Percentiles rank a stretch among this genome's conserved stretches.
These are phyloP conservation scores for Pisolithus tinctorius DNA, from an alignment of 768 basidiomycete species.

Conservation along the genomic window DNA sequence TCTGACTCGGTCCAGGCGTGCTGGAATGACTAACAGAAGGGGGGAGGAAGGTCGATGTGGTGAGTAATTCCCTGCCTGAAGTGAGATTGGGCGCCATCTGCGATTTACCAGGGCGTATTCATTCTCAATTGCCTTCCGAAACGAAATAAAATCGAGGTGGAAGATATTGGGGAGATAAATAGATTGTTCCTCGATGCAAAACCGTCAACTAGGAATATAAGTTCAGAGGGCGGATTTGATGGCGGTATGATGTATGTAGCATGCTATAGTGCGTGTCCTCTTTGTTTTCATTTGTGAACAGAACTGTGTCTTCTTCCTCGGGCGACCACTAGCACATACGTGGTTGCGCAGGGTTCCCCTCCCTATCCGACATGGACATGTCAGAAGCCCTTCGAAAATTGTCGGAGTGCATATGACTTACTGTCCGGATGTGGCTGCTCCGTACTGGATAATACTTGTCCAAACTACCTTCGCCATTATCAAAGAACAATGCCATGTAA, in stretches of 20 bases:
- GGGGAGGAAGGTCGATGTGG: constrained; percentile 77
- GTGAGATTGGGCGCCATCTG: constrained; percentile 6
- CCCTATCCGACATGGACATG: too few species aligned
- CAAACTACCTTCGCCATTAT: too few species aligned
- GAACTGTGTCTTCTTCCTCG: too few species aligned
- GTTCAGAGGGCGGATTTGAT: constrained; percentile 31
- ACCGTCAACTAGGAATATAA: constrained; percentile 53
- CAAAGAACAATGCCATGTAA: too few species aligned
- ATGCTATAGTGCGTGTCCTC: constrained; percentile 3
- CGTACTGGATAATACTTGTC: too few species aligned
- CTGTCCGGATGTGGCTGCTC: too few species aligned
- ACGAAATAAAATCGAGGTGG: constrained; percentile 71
- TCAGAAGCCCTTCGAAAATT: too few species aligned
- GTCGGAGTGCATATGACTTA: too few species aligned
- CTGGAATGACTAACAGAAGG: constrained; percentile 75
- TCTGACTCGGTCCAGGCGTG: constrained; percentile 68
- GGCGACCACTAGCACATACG: too few species aligned
- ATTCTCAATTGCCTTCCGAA: constrained; percentile 78
- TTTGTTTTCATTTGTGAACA: neutral
- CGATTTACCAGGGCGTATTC: constrained; percentile 59
- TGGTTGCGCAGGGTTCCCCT: too few species aligned
- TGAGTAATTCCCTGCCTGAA: constrained; percentile 19
- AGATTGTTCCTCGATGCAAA: constrained; percentile 95
- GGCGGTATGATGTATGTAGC: constrained; percentile 25
- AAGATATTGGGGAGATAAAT: constrained; percentile 91